Base-by-base conservation (phyloP, 257 asterid genomes). In the Handroanthus guayacan region DNA sequence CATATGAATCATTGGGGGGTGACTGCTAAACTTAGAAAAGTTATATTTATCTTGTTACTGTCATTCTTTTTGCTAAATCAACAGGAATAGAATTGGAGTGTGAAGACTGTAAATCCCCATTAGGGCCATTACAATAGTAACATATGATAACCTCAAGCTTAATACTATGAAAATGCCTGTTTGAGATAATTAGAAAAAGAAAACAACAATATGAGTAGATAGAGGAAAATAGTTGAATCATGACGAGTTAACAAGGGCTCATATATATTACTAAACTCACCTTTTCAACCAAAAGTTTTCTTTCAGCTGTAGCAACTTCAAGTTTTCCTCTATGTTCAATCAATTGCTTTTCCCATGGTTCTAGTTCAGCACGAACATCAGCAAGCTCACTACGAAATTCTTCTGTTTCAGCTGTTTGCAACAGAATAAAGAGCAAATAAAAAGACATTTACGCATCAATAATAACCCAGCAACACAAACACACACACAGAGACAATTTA, bases 281-380 rank as follows among this genome's bases (percentile, higher is more conserved):
- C 99, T 95, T 95, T 74, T 90, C 90, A 75, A 47, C 77, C 73
- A 91, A 75, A 80, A 92, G 97, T 67, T 89, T 88, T 62, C 83
- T 86, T 80, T 95, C 99, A 12, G 92, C 80, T 37, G 92, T 83
- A 78, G 97, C 97, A 78, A 95, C 97, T 67, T 95, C 97, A 81
- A 89, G 91, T 79, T 88, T 89, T 81, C 97, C 98, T 71, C 85
- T 87, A 62, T 91, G 94, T 80, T 91, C 96, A 79, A 93, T 91
- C 87, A 95, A 78, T 80, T 91, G 86, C 69, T 87, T 91, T 80
- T 95, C 99, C 99, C 99, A 95, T 12, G 99, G 99, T 86, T 91
- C 95, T 72, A 95, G 86, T 84, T 93, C 88, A 41, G 89, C 70
- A 68, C 99, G 98, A 74, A 93, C 95, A 63, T 65, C 90, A 80